phyloP scores from a whole-genome alignment of 1,139 yeast genomes.

The Pichia sp. region DNA sequence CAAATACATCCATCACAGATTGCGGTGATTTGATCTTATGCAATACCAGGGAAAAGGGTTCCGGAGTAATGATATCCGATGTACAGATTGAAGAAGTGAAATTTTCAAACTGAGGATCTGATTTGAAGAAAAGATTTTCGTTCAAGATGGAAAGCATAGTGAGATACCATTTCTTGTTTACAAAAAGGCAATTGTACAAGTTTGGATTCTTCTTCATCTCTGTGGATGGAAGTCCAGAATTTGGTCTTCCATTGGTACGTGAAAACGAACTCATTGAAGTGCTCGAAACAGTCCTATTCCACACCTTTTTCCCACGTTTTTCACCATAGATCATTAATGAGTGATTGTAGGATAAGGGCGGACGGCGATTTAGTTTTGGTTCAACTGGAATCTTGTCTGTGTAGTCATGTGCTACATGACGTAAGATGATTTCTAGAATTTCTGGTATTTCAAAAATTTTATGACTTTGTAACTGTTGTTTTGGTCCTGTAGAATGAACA shows the following conservation, averaged over 20 bases:
- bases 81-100: conserved; percentile 11
- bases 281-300: conserved; percentile 35
- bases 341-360: conserved; percentile 62
- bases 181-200: conserved; percentile 59
- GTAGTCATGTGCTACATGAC: conserved; percentile 48
- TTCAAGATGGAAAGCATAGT: conserved; percentile 53
- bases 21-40: conserved; percentile 47
- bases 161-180: conserved; percentile 61
- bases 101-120: conserved; percentile 39
- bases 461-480: conserved; percentile 1
- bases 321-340: conserved; percentile 56
- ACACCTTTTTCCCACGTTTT: conserved; percentile 45
- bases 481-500: not conserved
- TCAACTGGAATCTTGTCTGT: conserved; percentile 54
- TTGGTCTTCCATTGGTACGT: not conserved
- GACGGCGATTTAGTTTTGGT: conserved; percentile 53
- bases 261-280: conserved; percentile 10
- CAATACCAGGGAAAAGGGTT: conserved; percentile 39
- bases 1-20: conserved; percentile 39
- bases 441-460: conserved; percentile 74
- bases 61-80: conserved; percentile 2
- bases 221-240: not conserved
- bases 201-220: conserved; percentile 21
- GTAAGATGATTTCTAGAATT: conserved; percentile 57
- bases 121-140: conserved; percentile 51